Evolutionary conservation across 176 grass and related monocot species (phyloP).

Genomic region (Raddia guianensis): DNA sequence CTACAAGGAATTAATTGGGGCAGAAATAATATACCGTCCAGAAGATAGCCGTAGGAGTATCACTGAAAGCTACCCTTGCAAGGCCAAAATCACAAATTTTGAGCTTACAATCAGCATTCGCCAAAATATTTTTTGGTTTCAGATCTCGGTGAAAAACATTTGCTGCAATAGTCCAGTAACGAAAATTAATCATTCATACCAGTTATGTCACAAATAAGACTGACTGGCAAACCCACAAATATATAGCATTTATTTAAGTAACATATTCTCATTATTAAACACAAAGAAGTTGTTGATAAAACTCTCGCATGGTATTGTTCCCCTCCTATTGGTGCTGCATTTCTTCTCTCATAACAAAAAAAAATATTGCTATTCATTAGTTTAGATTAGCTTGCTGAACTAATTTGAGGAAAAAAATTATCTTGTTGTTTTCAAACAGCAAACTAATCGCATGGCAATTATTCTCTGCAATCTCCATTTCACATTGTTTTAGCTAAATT

Average conservation of each 20-base stretch:
- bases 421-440: background rate
- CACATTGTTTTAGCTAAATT: background rate
- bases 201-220: slow-evolving; percentile 11
- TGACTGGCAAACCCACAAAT: background rate
- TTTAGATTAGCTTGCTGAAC: background rate
- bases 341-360: background rate
- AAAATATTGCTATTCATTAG: background rate
- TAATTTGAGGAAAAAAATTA: background rate
- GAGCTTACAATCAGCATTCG: slow-evolving; percentile 97
- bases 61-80: slow-evolving; percentile 85
- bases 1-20: slow-evolving; percentile 1
- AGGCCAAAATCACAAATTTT: slow-evolving; percentile 99
- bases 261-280: background rate
- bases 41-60: slow-evolving; percentile 94
- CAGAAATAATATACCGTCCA: slow-evolving; percentile 68
- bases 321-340: background rate
- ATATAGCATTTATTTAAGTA: background rate
- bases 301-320: background rate
- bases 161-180: slow-evolving; percentile 60
- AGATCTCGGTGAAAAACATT: slow-evolving; percentile 98
- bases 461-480: background rate
- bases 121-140: slow-evolving; percentile 96
- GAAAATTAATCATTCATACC: slow-evolving; percentile 44
- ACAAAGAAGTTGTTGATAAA: background rate
- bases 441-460: background rate